Evolutionary conservation across 1,284 basidiomycete species (phyloP), one percentile per base, ranked within the genome.

Genomic region (Xerocomus amazonicus): DNA sequence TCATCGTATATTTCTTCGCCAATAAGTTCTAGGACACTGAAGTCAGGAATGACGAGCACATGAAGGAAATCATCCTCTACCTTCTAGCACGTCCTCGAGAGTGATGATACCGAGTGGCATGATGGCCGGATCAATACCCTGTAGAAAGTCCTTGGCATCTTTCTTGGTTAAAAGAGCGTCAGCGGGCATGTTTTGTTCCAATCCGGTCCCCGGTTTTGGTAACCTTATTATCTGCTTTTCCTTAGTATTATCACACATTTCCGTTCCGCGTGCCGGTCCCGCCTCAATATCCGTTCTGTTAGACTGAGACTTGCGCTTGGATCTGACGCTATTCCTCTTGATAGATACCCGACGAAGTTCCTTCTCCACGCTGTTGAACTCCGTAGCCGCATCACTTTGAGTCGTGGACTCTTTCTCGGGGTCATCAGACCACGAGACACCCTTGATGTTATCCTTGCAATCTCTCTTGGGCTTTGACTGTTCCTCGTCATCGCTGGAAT

Each of bases 81-180:
- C 86, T 79, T 96, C 92, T 9, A 96, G 75, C 14, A 96, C 90
- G 57, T 96, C 92, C 67, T 96, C 93, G 3, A 96, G 77, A 1
- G 93, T 96, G 57, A 96, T 95, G 64, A 96, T 92, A 52, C 93
- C 93, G 23, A 96, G 73, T 2, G 92, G 92, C 75, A 82, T 84
- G 29, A 88, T 75, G 28, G 83, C 79, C 0, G 78, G 84, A 65
- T 85, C 88, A 42, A 89, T 78, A 44, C 77, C 79, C 71, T 87
- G 83, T 61, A 91, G 71, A 69, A 92, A 90, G 78, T 86, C 81
- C 29, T 84, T 80, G 23, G 86, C 87, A 43, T 78, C 78, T 55
- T 80, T 78, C 59, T 85, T 81, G 4, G 81, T 77, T 46, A 93
- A 67, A 45, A 89, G 84, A 26, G 87, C 91, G 70, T 91, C 90